These are phyloP conservation scores for Lentinula detonsa DNA, from an alignment of 768 basidiomycete genomes.

Conservation along the genomic window DNA sequence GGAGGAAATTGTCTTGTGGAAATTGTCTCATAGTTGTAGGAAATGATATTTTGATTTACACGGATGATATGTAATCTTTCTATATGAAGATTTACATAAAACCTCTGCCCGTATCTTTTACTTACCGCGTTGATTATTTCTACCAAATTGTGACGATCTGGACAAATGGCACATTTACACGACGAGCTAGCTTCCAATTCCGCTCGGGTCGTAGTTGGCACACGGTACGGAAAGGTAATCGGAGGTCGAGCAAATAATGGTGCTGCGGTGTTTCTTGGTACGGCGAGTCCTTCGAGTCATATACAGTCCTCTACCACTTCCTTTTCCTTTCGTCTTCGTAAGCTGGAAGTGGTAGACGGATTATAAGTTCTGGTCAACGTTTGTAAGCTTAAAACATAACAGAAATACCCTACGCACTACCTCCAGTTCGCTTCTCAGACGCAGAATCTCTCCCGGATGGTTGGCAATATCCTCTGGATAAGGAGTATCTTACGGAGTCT, in stretches of 20 bases:
- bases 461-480: conserved; percentile 47
- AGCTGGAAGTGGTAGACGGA: not conserved
- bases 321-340: not conserved
- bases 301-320: not conserved
- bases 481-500: conserved; percentile 56
- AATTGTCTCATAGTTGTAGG: no score
- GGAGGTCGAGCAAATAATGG: conserved; percentile 60
- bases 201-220: conserved; percentile 41
- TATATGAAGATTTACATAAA: no score
- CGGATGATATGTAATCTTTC: no score
- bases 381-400: not conserved
- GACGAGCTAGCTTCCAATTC: conserved; percentile 43
- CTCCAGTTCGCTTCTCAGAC: conserved; percentile 60
- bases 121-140: no score
- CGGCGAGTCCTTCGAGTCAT: conserved; percentile 5
- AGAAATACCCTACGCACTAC: conserved; percentile 74
- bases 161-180: conserved; percentile 35
- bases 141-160: no score
- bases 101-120: no score
- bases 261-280: conserved; percentile 60
- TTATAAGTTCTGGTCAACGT: no score
- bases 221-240: conserved; percentile 47
- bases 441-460: conserved; percentile 47
- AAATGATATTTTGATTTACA: no score
- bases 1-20: no score